These are phyloP conservation scores for Neurospora cerealis DNA, from an alignment of 495 filamentous ascomycete species.

Conservation along the genomic window DNA sequence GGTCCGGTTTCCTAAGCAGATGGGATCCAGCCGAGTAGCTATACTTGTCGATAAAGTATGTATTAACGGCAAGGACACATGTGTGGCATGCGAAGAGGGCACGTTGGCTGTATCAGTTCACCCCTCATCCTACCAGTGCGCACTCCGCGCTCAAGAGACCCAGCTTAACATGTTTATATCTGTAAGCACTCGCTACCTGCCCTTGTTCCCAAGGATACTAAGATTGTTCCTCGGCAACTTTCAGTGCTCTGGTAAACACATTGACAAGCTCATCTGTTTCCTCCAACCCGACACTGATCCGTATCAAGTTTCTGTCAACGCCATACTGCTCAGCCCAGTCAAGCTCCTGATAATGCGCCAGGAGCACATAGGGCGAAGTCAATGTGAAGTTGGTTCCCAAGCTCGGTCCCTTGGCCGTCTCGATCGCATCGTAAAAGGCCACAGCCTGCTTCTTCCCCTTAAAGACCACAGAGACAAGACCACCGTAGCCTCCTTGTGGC, in stretches of 20 bases:
- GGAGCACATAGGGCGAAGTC: constrained; percentile 74
- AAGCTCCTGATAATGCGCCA: constrained; percentile 87
- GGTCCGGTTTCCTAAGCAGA: background rate
- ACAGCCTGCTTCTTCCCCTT: constrained; percentile 57
- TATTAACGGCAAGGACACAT: background rate
- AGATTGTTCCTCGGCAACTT: constrained; percentile 27
- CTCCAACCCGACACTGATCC: constrained; percentile 87
- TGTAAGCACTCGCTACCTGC: background rate
- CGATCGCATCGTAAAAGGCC: constrained; percentile 74
- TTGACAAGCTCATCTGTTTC: constrained; percentile 52
- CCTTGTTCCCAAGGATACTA: background rate
- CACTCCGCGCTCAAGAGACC: background rate
- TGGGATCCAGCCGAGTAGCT: background rate
- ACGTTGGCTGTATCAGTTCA: background rate
- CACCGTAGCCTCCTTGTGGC: constrained; percentile 77
- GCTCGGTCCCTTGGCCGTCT: constrained; percentile 88
- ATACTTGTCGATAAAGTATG: background rate
- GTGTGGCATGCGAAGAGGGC: background rate
- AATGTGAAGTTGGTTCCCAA: constrained; percentile 96
- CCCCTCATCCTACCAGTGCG: background rate
- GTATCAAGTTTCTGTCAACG: constrained; percentile 64
- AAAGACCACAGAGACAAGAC: constrained; percentile 77
- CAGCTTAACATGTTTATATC: background rate
- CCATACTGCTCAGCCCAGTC: constrained; percentile 80
- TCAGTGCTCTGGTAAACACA: constrained; percentile 40